These are phyloP conservation scores for Urochloa ruziziensis DNA, from an alignment of 176 grass and related monocot genomes.

Conservation along the genomic window DNA sequence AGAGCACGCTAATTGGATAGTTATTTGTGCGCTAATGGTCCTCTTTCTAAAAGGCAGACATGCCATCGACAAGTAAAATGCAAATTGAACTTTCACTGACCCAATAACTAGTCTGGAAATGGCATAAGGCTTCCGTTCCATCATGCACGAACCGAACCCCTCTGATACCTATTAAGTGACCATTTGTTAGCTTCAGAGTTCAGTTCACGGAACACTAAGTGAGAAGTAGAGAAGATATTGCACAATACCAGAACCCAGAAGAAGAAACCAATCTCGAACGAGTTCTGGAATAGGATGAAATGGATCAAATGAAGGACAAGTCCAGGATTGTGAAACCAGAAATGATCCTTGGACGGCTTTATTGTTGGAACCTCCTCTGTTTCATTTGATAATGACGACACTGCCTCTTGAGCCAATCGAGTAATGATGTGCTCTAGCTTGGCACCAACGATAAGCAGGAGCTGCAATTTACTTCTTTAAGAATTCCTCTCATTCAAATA, in stretches of 20 bases:
- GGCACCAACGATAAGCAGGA: constrained; percentile 75
- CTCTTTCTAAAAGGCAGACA: background rate
- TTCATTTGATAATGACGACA: background rate
- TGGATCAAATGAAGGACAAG: constrained; percentile 79
- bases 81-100: constrained; percentile 41
- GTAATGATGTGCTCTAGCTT: constrained; percentile 87
- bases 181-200: background rate
- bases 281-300: constrained; percentile 98
- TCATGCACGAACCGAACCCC: constrained; percentile 79
- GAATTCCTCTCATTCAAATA: background rate
- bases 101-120: constrained; percentile 70
- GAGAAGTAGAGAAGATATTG: background rate
- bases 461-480: constrained; percentile 52
- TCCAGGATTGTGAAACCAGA: constrained; percentile 69
- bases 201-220: background rate
- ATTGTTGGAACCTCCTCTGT: constrained; percentile 12
- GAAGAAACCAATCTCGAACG: constrained; percentile 91
- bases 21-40: background rate
- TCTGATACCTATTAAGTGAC: constrained; percentile 52
- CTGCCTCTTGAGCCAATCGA: constrained; percentile 70
- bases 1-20: background rate
- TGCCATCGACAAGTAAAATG: too few relatives aligned
- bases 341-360: constrained; percentile 71
- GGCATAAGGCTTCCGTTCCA: constrained; percentile 59
- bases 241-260: constrained; percentile 70